Evolutionary conservation across 2,329 filamentous ascomycete genomes (phyloP).

Genomic region (Trichophyton verrucosum): DNA sequence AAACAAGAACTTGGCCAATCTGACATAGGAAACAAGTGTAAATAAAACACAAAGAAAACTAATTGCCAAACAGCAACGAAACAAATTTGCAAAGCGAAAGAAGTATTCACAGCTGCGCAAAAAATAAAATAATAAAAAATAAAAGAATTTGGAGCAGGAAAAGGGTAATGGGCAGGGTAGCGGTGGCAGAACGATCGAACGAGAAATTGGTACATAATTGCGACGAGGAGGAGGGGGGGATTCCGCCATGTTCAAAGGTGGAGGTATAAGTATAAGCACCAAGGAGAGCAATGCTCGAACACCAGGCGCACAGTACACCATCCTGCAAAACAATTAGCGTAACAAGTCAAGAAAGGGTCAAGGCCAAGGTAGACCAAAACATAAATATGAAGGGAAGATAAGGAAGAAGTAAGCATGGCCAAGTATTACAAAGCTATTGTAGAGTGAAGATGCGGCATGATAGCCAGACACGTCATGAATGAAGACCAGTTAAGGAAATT

Average conservation of each 20-base stretch:
- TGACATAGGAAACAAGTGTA: neutral
- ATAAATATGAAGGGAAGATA: neutral
- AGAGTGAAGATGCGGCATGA: neutral
- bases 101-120: slow-evolving; percentile 3
- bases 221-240: neutral
- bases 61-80: neutral
- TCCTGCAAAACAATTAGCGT: neutral
- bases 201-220: neutral
- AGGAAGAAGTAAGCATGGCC: neutral
- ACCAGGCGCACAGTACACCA: neutral
- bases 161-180: neutral
- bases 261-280: neutral
- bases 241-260: neutral
- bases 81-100: neutral
- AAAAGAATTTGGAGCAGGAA: neutral
- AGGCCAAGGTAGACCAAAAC: neutral
- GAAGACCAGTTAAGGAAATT: slow-evolving; percentile 4
- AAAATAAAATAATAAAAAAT: too few species aligned
- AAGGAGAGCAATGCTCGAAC: neutral
- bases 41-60: neutral
- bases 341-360: neutral
- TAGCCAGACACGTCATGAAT: slow-evolving; percentile 1
- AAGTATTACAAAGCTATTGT: slow-evolving; percentile 3
- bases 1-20: neutral
- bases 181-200: neutral